Evolutionary conservation across 192 early-diverging fungal genomes (phyloP).

Genomic region (Cladochytrium replicatum): DNA sequence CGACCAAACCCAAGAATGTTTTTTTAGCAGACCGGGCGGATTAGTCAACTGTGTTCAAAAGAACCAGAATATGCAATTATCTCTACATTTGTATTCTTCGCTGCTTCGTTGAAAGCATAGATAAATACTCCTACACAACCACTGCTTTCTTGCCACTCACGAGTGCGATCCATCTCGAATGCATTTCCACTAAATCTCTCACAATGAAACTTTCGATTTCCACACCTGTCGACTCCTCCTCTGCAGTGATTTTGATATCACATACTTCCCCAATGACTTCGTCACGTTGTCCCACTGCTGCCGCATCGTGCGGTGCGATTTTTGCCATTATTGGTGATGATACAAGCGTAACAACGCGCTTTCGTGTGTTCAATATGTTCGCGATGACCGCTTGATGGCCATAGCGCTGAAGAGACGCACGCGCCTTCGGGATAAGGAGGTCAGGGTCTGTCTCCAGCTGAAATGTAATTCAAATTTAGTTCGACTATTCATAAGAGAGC

Average conservation of each 20-base stretch:
- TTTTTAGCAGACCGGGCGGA: too few species aligned
- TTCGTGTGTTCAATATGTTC: conserved; percentile 84
- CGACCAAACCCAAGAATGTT: too few species aligned
- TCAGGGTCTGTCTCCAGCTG: conserved; percentile 82
- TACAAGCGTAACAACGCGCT: conserved; percentile 60
- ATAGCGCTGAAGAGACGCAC: conserved; percentile 68
- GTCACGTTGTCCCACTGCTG: neutral
- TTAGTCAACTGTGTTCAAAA: too few species aligned
- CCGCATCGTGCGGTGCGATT: conserved; percentile 7
- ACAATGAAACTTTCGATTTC: conserved; percentile 71
- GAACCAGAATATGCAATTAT: too few species aligned
- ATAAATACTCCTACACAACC: too few species aligned
- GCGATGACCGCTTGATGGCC: conserved; percentile 97
- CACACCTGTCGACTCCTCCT: conserved; percentile 39
- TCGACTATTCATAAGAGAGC: neutral
- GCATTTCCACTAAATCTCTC: conserved; percentile 53
- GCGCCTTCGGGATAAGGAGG: conserved; percentile 72
- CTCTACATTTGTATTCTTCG: too few species aligned
- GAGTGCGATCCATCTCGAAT: conserved; percentile 54
- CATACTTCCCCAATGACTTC: conserved; percentile 10
- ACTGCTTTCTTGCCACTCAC: neutral
- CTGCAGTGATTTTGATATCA: conserved; percentile 36
- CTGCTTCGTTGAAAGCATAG: too few species aligned
- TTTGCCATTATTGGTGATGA: conserved; percentile 36
- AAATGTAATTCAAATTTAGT: neutral